These are phyloP conservation scores for Kalanchoe fedtschenkoi DNA, from an alignment of 164 flowering plant species.

Conservation along the genomic window DNA sequence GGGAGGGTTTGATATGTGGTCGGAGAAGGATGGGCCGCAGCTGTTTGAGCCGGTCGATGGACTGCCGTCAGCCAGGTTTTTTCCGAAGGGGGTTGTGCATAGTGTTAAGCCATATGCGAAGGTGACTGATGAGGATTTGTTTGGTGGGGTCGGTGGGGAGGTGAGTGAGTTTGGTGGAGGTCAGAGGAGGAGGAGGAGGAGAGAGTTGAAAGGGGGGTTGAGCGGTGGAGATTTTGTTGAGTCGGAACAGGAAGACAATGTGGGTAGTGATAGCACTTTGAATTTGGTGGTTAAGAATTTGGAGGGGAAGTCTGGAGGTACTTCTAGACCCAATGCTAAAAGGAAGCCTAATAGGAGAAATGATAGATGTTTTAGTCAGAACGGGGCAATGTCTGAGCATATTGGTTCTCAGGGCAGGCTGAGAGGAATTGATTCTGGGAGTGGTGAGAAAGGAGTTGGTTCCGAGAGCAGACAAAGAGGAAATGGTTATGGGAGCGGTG, in stretches of 20 bases:
- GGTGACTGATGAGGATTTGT: slow-evolving; percentile 5
- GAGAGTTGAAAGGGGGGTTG: slow-evolving; percentile 6
- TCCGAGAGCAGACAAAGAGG: too few species aligned
- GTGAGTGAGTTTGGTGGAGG: background rate
- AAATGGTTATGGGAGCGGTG: background rate
- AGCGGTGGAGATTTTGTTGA: background rate
- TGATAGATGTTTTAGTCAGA: background rate
- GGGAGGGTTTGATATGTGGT: slow-evolving; percentile 84
- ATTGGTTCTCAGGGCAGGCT: too few species aligned
- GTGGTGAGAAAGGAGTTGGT: background rate
- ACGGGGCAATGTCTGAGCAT: background rate
- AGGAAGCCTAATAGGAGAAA: background rate
- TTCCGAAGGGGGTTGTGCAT: slow-evolving; percentile 84
- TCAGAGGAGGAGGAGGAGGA: too few species aligned
- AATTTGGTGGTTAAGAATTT: too few species aligned
- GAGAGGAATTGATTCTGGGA: too few species aligned
- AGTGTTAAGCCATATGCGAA: slow-evolving; percentile 53
- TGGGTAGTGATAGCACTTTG: background rate
- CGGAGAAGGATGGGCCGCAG: slow-evolving; percentile 71
- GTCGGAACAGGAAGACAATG: background rate
- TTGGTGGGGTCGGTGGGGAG: background rate
- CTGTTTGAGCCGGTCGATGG: slow-evolving; percentile 44
- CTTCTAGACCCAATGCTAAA: background rate
- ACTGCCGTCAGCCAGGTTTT: slow-evolving; percentile 59
- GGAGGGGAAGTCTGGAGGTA: too few species aligned